Conservation (phyloP, 495 filamentous ascomycete species). For the Hyaloscypha variabilis region DNA sequence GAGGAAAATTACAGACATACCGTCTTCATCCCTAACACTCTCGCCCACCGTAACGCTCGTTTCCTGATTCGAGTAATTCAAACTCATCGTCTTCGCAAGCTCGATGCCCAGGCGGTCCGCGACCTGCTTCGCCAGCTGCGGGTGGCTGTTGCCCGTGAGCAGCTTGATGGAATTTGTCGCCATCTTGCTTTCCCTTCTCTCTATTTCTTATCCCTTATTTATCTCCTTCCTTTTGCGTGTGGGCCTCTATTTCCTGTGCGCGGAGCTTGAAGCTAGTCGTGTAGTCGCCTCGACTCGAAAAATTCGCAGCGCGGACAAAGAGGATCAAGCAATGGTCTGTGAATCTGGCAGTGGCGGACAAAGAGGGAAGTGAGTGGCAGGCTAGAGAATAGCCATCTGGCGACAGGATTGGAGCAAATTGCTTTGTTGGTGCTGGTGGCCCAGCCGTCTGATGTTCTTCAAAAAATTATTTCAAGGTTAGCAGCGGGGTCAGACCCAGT, state of each 20-base stretch:
- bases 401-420: background rate
- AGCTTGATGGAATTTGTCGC: conserved; percentile 93
- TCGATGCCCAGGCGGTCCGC: conserved; percentile 92
- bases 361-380: background rate
- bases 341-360: no score
- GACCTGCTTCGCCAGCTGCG: conserved; percentile 83
- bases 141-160: conserved; percentile 94
- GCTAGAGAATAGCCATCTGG: background rate
- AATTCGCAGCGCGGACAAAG: no score
- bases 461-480: conserved; percentile 18
- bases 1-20: no score
- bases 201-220: no score
- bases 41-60: conserved; percentile 97
- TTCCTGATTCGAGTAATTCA: conserved; percentile 98
- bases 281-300: no score
- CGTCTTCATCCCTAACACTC: conserved; percentile 95
- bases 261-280: no score
- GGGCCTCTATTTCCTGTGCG: no score
- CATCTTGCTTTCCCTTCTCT: conserved; percentile 45
- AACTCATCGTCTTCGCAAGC: conserved; percentile 86
- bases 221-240: no score
- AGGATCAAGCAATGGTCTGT: no score
- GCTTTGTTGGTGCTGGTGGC: background rate
- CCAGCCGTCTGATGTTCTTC: background rate
- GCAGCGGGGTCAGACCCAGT: background rate